Base-by-base conservation (phyloP, 2,329 filamentous ascomycete species). In the Trichoderma atrobrunneum region DNA sequence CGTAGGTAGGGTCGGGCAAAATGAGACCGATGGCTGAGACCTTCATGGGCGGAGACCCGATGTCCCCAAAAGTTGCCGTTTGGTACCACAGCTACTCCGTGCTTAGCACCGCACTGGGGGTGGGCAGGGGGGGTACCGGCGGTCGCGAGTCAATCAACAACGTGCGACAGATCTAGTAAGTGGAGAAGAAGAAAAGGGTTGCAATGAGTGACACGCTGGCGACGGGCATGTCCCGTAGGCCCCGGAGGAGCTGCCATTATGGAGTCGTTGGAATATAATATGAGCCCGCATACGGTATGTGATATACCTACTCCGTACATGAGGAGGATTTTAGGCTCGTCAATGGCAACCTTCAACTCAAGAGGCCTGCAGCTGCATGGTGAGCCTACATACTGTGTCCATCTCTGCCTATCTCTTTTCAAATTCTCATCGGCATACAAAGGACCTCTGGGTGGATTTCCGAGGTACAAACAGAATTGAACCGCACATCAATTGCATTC, bases 81-180 rank as follows among this genome's bases (percentile, higher is more conserved):
- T 36, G 57, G 43, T 62, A 48, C 59, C 57, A 51, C 54, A 48
- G 43, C 59, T 54, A 32, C 59, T 71, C 51, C 48, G 65, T 68
- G 21, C 34, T 62, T 61, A 59, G 61, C 59, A 64, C 69, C 69
- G 61, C 69, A 60, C 51, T 43, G 61, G 61, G 69, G 36, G 59
- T 7, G 39, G 36, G 63, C 60, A 71, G 51, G 56, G 61, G 48
- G 61, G 69, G n/a, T 70, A n/a, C 39, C 60, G 56, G 68, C 60
- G 68, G 68, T 59, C 43, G 68, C 68, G 68, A 71, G 68, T 71
- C 68, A 71, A 63, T 71, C 68, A 71, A 63, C 68, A 64, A 71
- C 59, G 68, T 70, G 68, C 68, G 43, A 63, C 68, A 70, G 68
- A 71, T 71, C 68, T 63, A 71, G 68, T 26, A 56, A 56, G 61